Conservation (phyloP, 1,284 basidiomycete species). For the Thelephora terrestris region DNA sequence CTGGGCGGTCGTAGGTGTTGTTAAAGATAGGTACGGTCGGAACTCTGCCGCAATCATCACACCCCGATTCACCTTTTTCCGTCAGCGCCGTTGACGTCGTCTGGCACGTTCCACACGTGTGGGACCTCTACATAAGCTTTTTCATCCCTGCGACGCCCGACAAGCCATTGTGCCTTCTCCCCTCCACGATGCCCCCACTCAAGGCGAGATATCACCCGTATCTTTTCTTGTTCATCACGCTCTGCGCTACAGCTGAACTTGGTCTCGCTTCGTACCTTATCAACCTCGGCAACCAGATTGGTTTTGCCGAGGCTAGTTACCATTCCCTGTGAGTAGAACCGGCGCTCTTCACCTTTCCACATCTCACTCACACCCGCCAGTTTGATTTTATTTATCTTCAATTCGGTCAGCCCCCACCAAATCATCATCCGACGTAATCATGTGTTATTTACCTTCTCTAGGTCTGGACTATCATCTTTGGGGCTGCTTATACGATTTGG, state of each 20-base stretch:
- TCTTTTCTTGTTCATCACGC: slow-evolving; percentile 57
- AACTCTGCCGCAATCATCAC: not conserved
- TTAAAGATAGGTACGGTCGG: too few relatives aligned
- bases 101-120: not conserved
- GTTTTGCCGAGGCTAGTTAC: slow-evolving; percentile 52
- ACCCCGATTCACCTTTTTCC: not conserved
- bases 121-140: not conserved
- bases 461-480: slow-evolving; percentile 59
- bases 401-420: slow-evolving; percentile 27
- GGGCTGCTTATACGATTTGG: slow-evolving; percentile 59
- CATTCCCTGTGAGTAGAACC: slow-evolving; percentile 46
- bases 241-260: slow-evolving; percentile 57
- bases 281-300: slow-evolving; percentile 47
- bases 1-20: too few relatives aligned
- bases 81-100: not conserved
- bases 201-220: slow-evolving; percentile 56
- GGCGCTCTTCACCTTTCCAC: slow-evolving; percentile 1
- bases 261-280: slow-evolving; percentile 64
- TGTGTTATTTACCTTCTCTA: not conserved
- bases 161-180: not conserved
- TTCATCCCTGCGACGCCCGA: not conserved
- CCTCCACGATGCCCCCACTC: slow-evolving; percentile 10
- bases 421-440: not conserved
- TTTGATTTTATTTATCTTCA: slow-evolving; percentile 55
- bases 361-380: slow-evolving; percentile 12